Conservation (phyloP, 176 grass and related monocot genomes). For the Avena sativa region DNA sequence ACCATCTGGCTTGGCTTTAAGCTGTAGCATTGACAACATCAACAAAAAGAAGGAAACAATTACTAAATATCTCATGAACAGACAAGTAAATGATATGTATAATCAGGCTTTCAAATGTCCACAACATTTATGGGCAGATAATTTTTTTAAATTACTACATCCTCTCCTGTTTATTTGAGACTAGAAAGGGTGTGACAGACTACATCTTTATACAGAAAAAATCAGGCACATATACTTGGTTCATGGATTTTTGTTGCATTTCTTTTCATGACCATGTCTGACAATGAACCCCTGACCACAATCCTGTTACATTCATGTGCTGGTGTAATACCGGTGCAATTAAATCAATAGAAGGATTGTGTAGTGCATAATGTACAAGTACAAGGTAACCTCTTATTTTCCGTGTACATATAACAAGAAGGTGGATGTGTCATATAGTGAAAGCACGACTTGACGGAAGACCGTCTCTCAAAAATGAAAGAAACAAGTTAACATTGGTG, state of each 20-base stretch:
- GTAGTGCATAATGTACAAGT: background rate
- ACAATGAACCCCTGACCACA: background rate
- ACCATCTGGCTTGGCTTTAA: slow-evolving; percentile 32
- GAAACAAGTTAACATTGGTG: background rate
- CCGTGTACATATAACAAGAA: background rate
- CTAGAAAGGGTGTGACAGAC: background rate
- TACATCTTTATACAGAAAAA: background rate
- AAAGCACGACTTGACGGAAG: background rate
- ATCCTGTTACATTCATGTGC: background rate
- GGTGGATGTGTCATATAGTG: background rate
- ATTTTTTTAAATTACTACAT: background rate
- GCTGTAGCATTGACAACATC: slow-evolving; percentile 30
- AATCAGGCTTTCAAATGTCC: background rate
- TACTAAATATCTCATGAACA: slow-evolving; percentile 20
- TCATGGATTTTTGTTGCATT: background rate
- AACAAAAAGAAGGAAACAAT: background rate
- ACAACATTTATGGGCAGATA: slow-evolving; percentile 27
- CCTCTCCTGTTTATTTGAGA: background rate
- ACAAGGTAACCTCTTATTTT: background rate
- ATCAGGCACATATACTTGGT: background rate
- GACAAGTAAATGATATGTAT: background rate
- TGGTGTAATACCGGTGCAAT: background rate
- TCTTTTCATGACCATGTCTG: slow-evolving; percentile 5
- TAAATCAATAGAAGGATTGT: background rate
- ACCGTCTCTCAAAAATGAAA: background rate